Evolutionary conservation across 305 asterid genomes (phyloP).

Genomic region (Vinca major): DNA sequence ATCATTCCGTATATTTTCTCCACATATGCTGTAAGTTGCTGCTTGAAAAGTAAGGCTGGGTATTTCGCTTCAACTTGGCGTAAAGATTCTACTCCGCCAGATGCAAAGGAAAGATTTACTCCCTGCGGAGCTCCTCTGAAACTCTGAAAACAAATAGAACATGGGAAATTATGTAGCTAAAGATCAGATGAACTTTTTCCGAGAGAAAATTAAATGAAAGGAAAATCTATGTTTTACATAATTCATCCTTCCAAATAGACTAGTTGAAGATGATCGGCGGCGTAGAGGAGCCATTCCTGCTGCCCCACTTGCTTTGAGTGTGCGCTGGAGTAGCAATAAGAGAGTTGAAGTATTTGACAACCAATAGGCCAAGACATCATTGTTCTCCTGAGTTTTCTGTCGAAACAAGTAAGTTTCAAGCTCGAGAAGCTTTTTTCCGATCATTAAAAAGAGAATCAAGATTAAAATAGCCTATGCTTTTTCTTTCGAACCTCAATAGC

Average conservation of each 20-base stretch:
- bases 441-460: conserved; percentile 13
- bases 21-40: conserved; percentile 65
- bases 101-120: conserved; percentile 50
- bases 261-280: conserved; percentile 51
- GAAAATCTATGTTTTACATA: conserved; percentile 27
- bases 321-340: conserved; percentile 33
- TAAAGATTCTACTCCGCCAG: conserved; percentile 75
- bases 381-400: conserved; percentile 63
- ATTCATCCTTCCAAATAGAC: conserved; percentile 53
- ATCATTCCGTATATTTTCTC: conserved; percentile 67
- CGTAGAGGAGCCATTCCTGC: conserved; percentile 53
- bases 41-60: conserved; percentile 66
- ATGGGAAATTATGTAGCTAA: conserved; percentile 4
- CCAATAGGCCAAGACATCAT: conserved; percentile 58
- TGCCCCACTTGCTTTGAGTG: conserved; percentile 59
- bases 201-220: background rate
- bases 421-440: background rate
- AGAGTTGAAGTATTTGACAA: conserved; percentile 60
- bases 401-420: conserved; percentile 5
- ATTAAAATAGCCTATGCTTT: conserved; percentile 11
- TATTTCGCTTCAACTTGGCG: conserved; percentile 95
- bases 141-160: conserved; percentile 38
- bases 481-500: conserved; percentile 49
- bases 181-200: background rate
- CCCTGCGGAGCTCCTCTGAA: conserved; percentile 80